A percentile compares a stretch with the other conserved stretches of the same genome.
phyloP scores from a whole-genome alignment of 768 basidiomycete species.

The Hygrophorus pudorinus region DNA sequence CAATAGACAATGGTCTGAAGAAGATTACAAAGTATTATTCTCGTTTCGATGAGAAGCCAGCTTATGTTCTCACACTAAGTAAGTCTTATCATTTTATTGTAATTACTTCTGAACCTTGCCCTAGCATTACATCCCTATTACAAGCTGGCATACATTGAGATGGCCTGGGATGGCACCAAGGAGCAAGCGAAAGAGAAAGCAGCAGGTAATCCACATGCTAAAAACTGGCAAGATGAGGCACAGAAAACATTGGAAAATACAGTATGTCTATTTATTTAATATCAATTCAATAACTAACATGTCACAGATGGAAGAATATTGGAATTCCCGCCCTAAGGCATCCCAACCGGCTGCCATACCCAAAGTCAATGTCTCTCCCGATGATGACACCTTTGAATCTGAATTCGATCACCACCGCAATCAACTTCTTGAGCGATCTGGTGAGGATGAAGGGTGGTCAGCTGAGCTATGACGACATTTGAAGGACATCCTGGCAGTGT shows the following conservation, averaged over 20 bases:
- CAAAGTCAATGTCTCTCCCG: background rate
- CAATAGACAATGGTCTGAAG: conserved; percentile 8
- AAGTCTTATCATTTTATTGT: background rate
- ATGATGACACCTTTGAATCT: background rate
- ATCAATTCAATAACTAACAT: background rate
- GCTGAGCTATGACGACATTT: conserved; percentile 4
- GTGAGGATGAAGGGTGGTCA: conserved; percentile 2
- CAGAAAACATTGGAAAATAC: conserved; percentile 7
- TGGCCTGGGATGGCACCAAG: conserved; percentile 17
- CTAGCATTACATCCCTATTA: conserved; percentile 22
- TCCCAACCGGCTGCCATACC: background rate
- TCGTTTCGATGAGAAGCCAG: conserved; percentile 7
- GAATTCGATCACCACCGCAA: conserved; percentile 5
- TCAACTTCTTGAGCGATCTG: background rate
- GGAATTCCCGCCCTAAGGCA: background rate
- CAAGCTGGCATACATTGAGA: conserved; percentile 18
- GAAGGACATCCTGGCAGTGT: too few species aligned
- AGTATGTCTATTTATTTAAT: conserved; percentile 4
- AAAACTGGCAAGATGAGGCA: conserved; percentile 13
- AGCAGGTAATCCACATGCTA: conserved; percentile 8
- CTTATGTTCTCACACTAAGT: conserved; percentile 10
- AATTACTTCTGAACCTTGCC: background rate
- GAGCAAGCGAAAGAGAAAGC: conserved; percentile 14
- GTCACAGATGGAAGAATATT: conserved; percentile 10
- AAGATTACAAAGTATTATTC: conserved; percentile 11